Evolutionary conservation across 805 yeast genomes (phyloP), one percentile per base, ranked within the genome.

Genomic region (Metschnikowia koreensis): DNA sequence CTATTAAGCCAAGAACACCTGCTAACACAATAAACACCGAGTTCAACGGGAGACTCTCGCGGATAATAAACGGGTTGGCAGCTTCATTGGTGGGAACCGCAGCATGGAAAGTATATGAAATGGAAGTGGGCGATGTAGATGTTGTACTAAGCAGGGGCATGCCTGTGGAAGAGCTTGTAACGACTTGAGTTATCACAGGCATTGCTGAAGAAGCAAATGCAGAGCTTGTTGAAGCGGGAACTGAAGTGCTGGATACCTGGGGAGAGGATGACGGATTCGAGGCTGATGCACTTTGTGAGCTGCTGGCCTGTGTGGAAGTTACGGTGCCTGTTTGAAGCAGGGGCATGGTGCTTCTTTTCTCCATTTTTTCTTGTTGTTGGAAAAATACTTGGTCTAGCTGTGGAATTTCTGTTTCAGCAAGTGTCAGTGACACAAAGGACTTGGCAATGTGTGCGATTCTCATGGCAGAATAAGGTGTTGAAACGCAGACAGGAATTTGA

Each of bases 21-120:
- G 65, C 46, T 2, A 67, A 22, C 1, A 67, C 52, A 34, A 79
- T 73, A 60, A 79, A 78, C 17, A 78, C 73, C 12, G 79, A 60
- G 22, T 75, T 74, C 15, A 64, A 60, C 1, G 74, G 69, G 41
- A 69, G 57, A 7, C 53, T 40, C 6, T 67, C 48, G 17, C 48
- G 46, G 7, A 51, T 47, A 9, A 75, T 61, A 51, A 4, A 66
- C 48, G 60, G 65, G 50, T 56, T 56, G 31, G 36, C 47, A 6
- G 34, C 27, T 3, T 34, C 46, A 10, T 28, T 53, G 5, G 53
- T 50, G 15, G 60, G 59, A 15, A 56, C 50, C 13, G 54, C 29
- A 7, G 42, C 52, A 13, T 43, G n/a, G 47, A 38, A 56, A 7
- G 59, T 43, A 47, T 53, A 55, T 12, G 58, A 47, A 6, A 51